Base-by-base conservation (phyloP, 192 early-diverging fungal species). In the Glomus cerebriforme region DNA sequence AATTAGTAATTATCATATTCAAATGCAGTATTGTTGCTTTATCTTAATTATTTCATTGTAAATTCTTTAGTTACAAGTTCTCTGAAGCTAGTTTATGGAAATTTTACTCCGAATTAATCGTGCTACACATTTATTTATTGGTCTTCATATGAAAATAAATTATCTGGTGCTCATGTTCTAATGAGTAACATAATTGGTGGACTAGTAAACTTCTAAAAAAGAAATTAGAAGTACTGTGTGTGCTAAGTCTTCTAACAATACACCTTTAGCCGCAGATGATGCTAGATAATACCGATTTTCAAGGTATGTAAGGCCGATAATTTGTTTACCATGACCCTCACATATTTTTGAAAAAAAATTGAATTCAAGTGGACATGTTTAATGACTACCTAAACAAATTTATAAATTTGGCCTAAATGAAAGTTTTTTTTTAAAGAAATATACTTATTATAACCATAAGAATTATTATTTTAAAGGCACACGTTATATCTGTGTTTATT, bases 111-210 rank as follows among this genome's bases (percentile, higher is more conserved):
- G 97, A 66, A 95, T 98, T 86, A 95, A 98, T 88, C 93, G 98
- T 64, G 96, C 97, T 43, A 97, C 98, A 98, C 97, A 6, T 93
- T 88, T 85, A 95, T 94, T 8, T 87, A 90, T 69, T 99, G 98
- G 98, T 95, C 93, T 26, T 97, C 98, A 34, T 88, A 86, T 65
- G 97, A 98, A 86, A 91, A 97, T 89, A 99, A 99, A 90, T 99
- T 99, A 34, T 95, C 93, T 49, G 98, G 98, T 64, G 91, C 97
- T 68, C 91, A 94, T 43, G 91, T 92, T 81, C 95, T 88, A 96
- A 96, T 79, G 92, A 94, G 81, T 95, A 95, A 76, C 94, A 96
- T 82, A 92, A 99, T 82, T 99, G 96, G 97, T 99, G 96, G 97
- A 91, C 91, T 65, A 89, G 92, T 78, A 98, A 97, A 88, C 97